Evolutionary conservation across 2,329 filamentous ascomycete genomes (phyloP).

Genomic region (Colletotrichum phormii): DNA sequence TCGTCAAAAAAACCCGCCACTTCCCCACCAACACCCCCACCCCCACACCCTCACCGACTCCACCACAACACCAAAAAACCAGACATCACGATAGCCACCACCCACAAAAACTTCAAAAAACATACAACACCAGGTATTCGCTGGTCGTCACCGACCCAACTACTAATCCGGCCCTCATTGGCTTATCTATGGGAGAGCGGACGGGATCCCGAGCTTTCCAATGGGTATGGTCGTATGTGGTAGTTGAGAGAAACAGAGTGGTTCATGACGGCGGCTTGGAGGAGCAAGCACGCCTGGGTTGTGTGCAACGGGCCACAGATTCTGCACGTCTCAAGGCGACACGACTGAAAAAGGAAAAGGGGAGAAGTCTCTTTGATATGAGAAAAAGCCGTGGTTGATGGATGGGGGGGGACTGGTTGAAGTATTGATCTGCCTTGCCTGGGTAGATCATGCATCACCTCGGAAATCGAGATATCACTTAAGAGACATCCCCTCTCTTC

Average conservation of each 20-base stretch:
- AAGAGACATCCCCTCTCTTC: neutral
- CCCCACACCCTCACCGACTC: neutral
- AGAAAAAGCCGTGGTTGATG: neutral
- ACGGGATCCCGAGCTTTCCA: neutral
- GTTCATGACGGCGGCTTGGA: neutral
- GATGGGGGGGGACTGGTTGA: neutral
- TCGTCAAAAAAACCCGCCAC: no score
- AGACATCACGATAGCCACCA: neutral
- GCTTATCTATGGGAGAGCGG: neutral
- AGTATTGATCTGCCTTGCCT: neutral
- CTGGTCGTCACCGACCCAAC: neutral
- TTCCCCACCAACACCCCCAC: no score
- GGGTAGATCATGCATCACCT: neutral
- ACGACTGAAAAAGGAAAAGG: neutral
- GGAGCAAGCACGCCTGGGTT: no score
- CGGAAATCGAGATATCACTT: neutral
- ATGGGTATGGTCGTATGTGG: neutral
- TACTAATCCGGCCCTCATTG: neutral
- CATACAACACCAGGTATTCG: neutral
- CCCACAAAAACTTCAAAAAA: neutral
- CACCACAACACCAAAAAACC: neutral
- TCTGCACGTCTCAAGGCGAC: neutral
- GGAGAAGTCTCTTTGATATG: no score
- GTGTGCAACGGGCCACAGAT: neutral
- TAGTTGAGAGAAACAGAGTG: fast-evolving